phyloP scores from a whole-genome alignment of 805 yeast species.

The Pichia phayaonensis region DNA sequence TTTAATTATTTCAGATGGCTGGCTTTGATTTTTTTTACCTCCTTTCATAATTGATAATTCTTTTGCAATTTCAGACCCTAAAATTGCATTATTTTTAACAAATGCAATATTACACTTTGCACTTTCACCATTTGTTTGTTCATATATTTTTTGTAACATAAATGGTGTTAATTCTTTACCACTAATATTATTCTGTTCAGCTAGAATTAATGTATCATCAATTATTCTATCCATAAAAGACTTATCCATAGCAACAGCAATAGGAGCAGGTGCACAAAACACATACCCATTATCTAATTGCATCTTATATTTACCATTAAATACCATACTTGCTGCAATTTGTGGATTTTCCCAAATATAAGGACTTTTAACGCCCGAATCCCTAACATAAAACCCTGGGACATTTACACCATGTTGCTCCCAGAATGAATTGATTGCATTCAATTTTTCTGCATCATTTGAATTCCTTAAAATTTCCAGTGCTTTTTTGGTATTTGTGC shows the following conservation, averaged over 20 bases:
- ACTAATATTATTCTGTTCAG: slow-evolving; percentile 39
- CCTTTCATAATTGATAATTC: slow-evolving; percentile 35
- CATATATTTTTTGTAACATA: slow-evolving; percentile 55
- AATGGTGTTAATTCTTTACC: slow-evolving; percentile 84
- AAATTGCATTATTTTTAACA: slow-evolving; percentile 66
- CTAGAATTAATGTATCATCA: slow-evolving; percentile 48
- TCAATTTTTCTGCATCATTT: neutral
- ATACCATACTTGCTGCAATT: slow-evolving; percentile 58
- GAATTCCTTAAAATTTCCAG: neutral
- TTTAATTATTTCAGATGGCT: neutral
- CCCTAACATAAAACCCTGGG: slow-evolving; percentile 79
- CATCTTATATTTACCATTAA: slow-evolving; percentile 39
- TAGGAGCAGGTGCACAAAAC: slow-evolving; percentile 80
- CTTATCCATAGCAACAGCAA: slow-evolving; percentile 48
- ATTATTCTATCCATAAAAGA: slow-evolving; percentile 48
- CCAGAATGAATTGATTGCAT: slow-evolving; percentile 5
- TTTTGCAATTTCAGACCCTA: slow-evolving; percentile 61
- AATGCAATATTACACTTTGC: slow-evolving; percentile 66
- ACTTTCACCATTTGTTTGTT: slow-evolving; percentile 61
- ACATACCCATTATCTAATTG: slow-evolving; percentile 58
- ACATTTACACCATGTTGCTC: slow-evolving; percentile 25
- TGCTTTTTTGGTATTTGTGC: slow-evolving; percentile 38
- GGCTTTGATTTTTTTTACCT: slow-evolving; percentile 4
- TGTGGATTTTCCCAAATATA: slow-evolving; percentile 44
- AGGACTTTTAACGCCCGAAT: slow-evolving; percentile 68